Evolutionary conservation across 73 alveolate species (phyloP).

Genomic region (Tetrahymena thermophila): DNA sequence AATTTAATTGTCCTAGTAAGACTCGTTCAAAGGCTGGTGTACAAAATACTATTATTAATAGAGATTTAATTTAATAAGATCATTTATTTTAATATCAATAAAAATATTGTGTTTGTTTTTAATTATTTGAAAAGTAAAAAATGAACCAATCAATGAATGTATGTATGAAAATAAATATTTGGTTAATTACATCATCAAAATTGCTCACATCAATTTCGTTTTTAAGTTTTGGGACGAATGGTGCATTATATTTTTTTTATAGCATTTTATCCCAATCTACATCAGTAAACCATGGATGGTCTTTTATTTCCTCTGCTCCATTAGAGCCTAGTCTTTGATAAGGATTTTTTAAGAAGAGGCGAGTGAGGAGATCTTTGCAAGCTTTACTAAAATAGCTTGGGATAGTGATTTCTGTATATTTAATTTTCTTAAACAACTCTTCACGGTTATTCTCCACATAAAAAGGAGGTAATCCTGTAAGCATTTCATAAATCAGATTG

Average conservation of each 20-base stretch:
- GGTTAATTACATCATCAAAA: constrained; percentile 39
- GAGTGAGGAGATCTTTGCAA: constrained; percentile 15
- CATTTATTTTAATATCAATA: too few species aligned
- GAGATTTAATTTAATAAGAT: too few species aligned
- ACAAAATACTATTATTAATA: neutral
- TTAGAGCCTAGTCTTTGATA: constrained; percentile 24
- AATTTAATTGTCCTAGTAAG: neutral
- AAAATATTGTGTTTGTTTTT: too few species aligned
- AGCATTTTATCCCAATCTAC: constrained; percentile 51
- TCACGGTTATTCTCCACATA: constrained; percentile 24
- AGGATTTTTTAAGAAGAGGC: constrained; percentile 36
- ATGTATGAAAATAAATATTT: too few species aligned
- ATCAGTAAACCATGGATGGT: constrained; percentile 55
- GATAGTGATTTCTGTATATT: neutral
- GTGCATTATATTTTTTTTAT: constrained; percentile 63
- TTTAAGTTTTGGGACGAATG: constrained; percentile 60
- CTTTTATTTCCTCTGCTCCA: constrained; percentile 41
- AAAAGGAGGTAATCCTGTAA: constrained; percentile 51
- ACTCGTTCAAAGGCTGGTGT: neutral
- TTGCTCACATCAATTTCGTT: constrained; percentile 38
- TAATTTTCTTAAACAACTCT: constrained; percentile 44
- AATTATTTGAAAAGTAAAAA: too few species aligned
- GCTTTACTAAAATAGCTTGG: neutral
- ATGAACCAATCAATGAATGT: too few species aligned
- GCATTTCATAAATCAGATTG: constrained; percentile 43